A percentile compares a stretch with the other conserved stretches of the same genome.
Evolutionary conservation across 1,139 yeast genomes (phyloP).

Genomic region (Suhomyces anneliseae): DNA sequence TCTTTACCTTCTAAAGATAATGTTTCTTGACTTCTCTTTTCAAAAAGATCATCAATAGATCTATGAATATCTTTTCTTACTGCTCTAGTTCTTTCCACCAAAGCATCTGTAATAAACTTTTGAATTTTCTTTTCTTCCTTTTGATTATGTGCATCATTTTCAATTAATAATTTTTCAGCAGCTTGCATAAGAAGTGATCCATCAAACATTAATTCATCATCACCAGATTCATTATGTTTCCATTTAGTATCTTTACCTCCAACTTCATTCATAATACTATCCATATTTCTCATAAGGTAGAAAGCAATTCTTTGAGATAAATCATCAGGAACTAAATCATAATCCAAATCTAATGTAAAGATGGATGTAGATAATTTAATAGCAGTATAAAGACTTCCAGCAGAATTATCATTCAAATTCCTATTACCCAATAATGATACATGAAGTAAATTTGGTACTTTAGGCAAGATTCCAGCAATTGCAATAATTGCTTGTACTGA

Average conservation of each 20-base stretch:
- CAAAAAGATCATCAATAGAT: slow-evolving; percentile 42
- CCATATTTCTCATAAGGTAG: slow-evolving; percentile 83
- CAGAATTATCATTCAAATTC: slow-evolving; percentile 54
- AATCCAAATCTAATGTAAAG: slow-evolving; percentile 72
- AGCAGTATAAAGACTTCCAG: slow-evolving; percentile 70
- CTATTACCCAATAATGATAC: slow-evolving; percentile 72
- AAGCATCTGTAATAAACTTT: slow-evolving; percentile 41
- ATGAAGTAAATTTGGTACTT: slow-evolving; percentile 69
- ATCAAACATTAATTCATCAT: slow-evolving; percentile 49
- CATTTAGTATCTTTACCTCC: slow-evolving; percentile 25
- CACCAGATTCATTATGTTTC: slow-evolving; percentile 26
- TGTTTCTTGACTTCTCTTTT: slow-evolving; percentile 35
- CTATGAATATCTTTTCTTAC: slow-evolving; percentile 43
- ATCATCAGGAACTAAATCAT: slow-evolving; percentile 64
- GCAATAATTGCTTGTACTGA: slow-evolving; percentile 63
- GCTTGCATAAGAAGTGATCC: slow-evolving; percentile 38
- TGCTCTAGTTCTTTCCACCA: slow-evolving; percentile 43
- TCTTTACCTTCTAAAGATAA: slow-evolving; percentile 48
- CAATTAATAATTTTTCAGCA: slow-evolving; percentile 24
- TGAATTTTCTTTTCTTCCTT: slow-evolving; percentile 41
- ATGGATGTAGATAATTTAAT: slow-evolving; percentile 64
- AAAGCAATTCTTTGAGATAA: slow-evolving; percentile 77
- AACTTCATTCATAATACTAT: slow-evolving; percentile 51
- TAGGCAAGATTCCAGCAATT: slow-evolving; percentile 68
- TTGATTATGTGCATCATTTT: slow-evolving; percentile 26